phyloP scores from a whole-genome alignment of 2,329 filamentous ascomycete genomes.

The Alternaria postmessia region DNA sequence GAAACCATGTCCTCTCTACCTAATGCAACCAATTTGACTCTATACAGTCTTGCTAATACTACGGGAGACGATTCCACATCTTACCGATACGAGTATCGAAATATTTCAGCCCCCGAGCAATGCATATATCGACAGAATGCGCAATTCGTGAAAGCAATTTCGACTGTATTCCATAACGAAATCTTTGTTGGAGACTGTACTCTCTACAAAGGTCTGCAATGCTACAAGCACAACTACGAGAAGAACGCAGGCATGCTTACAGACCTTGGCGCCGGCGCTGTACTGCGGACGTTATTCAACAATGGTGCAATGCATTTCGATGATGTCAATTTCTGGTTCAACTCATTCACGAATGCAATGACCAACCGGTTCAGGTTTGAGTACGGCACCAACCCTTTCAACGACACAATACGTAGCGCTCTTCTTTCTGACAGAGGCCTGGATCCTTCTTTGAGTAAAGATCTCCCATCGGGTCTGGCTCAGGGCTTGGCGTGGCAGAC shows the following conservation, averaged over 20 bases:
- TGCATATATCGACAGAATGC: too few species aligned
- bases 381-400: neutral
- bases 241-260: neutral
- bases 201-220: too few species aligned
- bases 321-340: rapidly evolving
- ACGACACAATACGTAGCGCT: neutral
- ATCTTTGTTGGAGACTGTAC: too few species aligned
- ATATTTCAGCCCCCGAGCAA: too few species aligned
- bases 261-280: neutral
- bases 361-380: neutral
- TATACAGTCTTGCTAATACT: too few species aligned
- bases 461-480: neutral
- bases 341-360: neutral
- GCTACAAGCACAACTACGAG: too few species aligned
- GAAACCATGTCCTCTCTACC: too few species aligned
- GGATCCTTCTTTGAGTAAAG: neutral
- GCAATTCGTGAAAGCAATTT: too few species aligned
- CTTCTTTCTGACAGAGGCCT: neutral
- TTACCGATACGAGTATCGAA: too few species aligned
- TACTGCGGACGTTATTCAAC: neutral
- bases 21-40: too few species aligned
- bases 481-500: neutral
- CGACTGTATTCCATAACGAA: too few species aligned
- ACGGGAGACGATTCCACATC: too few species aligned
- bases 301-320: neutral